Conservation (phyloP, 2,329 filamentous ascomycete species). For the Neonectria ditissima region DNA sequence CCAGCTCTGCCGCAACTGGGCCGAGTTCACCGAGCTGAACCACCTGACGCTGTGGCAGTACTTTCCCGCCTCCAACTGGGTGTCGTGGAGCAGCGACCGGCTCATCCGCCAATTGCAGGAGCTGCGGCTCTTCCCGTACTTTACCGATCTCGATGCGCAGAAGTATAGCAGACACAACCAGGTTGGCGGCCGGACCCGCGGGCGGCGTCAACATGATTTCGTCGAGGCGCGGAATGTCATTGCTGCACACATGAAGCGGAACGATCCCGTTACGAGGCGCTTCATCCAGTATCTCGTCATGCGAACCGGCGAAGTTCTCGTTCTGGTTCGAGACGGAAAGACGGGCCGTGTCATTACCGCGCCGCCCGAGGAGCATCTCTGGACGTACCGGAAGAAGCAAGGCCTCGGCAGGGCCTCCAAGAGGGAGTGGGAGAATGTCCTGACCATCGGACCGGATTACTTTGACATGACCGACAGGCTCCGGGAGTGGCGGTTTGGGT, state of each 20-base stretch:
- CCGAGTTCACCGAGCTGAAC: constrained; percentile 45
- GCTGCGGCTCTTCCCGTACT: constrained; percentile 46
- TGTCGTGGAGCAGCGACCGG: constrained; percentile 36
- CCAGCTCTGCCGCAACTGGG: constrained; percentile 47
- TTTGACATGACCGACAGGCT: constrained; percentile 41
- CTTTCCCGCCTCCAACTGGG: constrained; percentile 47
- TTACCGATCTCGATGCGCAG: constrained; percentile 42
- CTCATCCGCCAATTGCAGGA: constrained; percentile 43
- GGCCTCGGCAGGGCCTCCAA: constrained; percentile 45
- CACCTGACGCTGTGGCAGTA: constrained; percentile 42
- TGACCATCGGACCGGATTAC: constrained; percentile 42
- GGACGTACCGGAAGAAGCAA: constrained; percentile 43
- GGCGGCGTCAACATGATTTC: constrained; percentile 42
- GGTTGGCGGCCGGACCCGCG: constrained; percentile 33
- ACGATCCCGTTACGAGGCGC: constrained; percentile 43
- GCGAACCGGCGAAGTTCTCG: constrained; percentile 42
- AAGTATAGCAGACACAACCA: constrained; percentile 33
- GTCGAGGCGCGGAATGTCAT: constrained; percentile 45
- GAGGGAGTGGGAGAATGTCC: constrained; percentile 40
- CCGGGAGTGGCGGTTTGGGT: constrained; percentile 44
- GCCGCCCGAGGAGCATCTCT: constrained; percentile 39
- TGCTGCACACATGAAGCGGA: constrained; percentile 46
- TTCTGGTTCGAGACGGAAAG: constrained; percentile 47
- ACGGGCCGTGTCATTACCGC: constrained; percentile 47
- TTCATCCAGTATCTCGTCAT: constrained; percentile 46